Conservation (phyloP, 2,329 filamentous ascomycete genomes). For the Amesomyces nigricolor region DNA sequence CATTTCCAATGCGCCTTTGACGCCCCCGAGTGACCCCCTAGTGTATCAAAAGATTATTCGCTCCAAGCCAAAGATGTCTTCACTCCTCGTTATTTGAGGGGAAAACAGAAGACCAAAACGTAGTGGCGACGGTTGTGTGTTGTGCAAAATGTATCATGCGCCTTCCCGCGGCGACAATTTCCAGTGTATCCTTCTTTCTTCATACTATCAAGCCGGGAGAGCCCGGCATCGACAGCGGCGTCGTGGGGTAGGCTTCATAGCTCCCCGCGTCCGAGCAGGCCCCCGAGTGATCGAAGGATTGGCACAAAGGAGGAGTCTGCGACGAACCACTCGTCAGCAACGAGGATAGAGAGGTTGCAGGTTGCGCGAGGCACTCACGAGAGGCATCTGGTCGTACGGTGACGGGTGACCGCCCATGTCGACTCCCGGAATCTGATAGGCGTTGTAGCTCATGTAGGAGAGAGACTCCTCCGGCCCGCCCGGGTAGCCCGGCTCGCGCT, state of each 20-base stretch:
- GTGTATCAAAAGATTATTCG: background rate
- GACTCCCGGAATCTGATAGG: slow-evolving; percentile 54
- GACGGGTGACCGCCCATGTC: slow-evolving; percentile 52
- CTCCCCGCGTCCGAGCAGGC: slow-evolving; percentile 54
- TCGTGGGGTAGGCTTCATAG: slow-evolving; percentile 62
- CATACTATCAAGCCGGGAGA: slow-evolving; percentile 51
- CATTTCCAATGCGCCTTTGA: slow-evolving; percentile 1
- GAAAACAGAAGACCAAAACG: background rate
- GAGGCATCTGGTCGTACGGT: slow-evolving; percentile 63
- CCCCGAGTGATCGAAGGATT: slow-evolving; percentile 64
- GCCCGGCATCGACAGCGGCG: slow-evolving; percentile 66
- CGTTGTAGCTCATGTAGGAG: slow-evolving; percentile 60
- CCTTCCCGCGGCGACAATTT: slow-evolving; percentile 10
- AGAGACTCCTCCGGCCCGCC: slow-evolving; percentile 42
- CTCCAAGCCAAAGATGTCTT: background rate
- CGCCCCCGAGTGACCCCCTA: background rate
- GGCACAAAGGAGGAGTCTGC: slow-evolving; percentile 72
- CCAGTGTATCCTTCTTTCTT: background rate
- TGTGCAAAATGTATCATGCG: slow-evolving; percentile 6
- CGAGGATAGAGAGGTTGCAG: slow-evolving; percentile 24
- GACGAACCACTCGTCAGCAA: slow-evolving; percentile 44
- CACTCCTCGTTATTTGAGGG: background rate
- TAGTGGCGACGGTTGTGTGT: slow-evolving; percentile 1
- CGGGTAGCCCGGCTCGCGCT: slow-evolving; percentile 53
- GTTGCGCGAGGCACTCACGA: slow-evolving; percentile 59